These are phyloP conservation scores for Salix brachista DNA, from an alignment of 345 rosid species.

Conservation along the genomic window DNA sequence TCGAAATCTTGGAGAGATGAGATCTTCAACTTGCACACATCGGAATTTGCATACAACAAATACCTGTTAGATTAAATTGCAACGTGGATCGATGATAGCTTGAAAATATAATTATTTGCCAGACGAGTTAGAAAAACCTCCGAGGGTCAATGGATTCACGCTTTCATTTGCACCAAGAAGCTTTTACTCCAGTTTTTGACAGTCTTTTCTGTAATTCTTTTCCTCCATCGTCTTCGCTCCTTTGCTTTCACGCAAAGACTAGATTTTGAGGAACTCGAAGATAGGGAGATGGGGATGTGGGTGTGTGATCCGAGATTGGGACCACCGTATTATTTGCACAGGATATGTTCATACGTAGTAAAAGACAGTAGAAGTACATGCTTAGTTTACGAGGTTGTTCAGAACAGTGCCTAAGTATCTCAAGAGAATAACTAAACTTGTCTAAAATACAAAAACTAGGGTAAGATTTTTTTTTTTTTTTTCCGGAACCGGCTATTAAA, in stretches of 20 bases:
- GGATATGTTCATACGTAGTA: background rate
- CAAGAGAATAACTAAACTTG: too few relatives aligned
- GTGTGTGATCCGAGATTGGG: conserved; percentile 46
- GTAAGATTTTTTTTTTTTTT: too few relatives aligned
- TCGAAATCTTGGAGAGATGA: conserved; percentile 24
- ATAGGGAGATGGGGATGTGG: conserved; percentile 25
- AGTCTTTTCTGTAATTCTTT: background rate
- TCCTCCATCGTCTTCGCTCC: conserved; percentile 18
- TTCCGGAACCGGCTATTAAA: too few relatives aligned
- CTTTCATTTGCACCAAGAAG: conserved; percentile 14
- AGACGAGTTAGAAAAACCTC: background rate
- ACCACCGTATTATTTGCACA: conserved; percentile 29
- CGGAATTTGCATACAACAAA: background rate
- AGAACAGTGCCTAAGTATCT: too few relatives aligned
- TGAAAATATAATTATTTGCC: too few relatives aligned
- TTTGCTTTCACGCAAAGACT: conserved; percentile 61
- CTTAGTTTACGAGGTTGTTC: background rate
- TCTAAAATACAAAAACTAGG: too few relatives aligned
- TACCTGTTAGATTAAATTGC: too few relatives aligned
- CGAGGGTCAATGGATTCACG: background rate
- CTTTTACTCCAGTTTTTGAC: background rate
- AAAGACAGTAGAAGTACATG: background rate
- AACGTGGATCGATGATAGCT: too few relatives aligned
- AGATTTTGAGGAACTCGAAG: conserved; percentile 33
- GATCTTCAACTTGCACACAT: background rate